phyloP scores from a whole-genome alignment of 306 rosid species.

The Cucurbita moschata region DNA sequence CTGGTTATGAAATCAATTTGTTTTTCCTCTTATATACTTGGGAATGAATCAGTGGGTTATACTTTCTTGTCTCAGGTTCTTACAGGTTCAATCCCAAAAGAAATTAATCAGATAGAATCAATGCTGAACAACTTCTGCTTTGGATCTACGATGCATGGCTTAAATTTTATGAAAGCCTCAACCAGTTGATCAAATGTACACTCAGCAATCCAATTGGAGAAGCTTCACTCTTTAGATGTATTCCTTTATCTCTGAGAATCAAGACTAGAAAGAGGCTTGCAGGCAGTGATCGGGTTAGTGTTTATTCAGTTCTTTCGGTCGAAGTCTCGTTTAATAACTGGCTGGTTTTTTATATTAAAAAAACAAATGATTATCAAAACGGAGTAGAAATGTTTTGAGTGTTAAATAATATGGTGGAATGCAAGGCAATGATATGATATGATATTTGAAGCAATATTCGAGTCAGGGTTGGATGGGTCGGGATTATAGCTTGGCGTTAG shows the following conservation, averaged over 20 bases:
- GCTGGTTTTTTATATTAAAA: too few species aligned
- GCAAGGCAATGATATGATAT: background rate
- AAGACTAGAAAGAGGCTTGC: background rate
- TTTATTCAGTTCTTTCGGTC: background rate
- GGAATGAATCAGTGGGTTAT: background rate
- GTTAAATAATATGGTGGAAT: background rate
- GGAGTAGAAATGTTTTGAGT: background rate
- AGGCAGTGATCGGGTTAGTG: background rate
- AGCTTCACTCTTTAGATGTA: background rate
- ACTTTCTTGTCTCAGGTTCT: slow-evolving; percentile 27
- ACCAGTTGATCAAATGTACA: slow-evolving; percentile 13
- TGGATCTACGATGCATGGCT: slow-evolving; percentile 30
- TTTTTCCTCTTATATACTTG: background rate
- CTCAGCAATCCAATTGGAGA: background rate
- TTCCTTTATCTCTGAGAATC: background rate
- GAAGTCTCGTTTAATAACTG: background rate
- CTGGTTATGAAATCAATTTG: background rate
- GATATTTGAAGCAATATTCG: background rate
- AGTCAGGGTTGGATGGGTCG: background rate
- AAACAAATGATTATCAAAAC: too few species aligned
- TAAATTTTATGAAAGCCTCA: slow-evolving; percentile 15
- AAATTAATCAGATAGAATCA: slow-evolving; percentile 66
- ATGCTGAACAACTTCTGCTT: slow-evolving; percentile 56
- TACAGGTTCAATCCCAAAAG: slow-evolving; percentile 72
- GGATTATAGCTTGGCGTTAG: background rate